A percentile compares a stretch with the other conserved stretches of the same genome.
These are phyloP conservation scores for Ambrosiella xylebori DNA, from an alignment of 2,329 filamentous ascomycete genomes.

Conservation along the genomic window DNA sequence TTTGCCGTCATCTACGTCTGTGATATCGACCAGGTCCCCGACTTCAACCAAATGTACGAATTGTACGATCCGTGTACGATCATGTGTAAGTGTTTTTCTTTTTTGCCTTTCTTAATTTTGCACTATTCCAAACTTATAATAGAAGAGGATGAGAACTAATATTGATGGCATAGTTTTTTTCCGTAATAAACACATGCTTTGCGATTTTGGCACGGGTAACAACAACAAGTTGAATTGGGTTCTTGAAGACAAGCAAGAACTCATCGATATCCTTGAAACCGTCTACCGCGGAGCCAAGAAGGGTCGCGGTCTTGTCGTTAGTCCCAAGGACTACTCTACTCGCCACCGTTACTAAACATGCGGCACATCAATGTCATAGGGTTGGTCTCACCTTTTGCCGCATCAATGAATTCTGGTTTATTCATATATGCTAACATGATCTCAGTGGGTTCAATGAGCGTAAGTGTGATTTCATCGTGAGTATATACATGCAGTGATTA, in stretches of 20 bases:
- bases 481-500: too few relatives aligned
- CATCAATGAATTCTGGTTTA: neutral
- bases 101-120: too few relatives aligned
- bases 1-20: constrained; percentile 87
- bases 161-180: constrained; percentile 44
- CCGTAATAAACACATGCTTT: constrained; percentile 98
- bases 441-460: neutral
- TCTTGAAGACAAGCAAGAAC: constrained; percentile 85
- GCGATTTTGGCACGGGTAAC: constrained; percentile 92
- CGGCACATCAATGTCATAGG: constrained; percentile 11
- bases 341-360: constrained; percentile 21
- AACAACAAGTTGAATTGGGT: constrained; percentile 99
- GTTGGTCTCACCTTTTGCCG: constrained; percentile 17
- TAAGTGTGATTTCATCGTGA: neutral
- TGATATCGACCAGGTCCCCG: constrained; percentile 77
- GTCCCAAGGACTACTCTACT: constrained; percentile 49
- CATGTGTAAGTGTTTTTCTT: constrained; percentile 49
- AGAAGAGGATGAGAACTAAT: neutral
- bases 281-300: constrained; percentile 98
- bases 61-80: constrained; percentile 83
- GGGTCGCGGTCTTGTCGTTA: constrained; percentile 87
- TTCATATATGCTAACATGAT: neutral
- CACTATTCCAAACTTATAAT: too few relatives aligned
- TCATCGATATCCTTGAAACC: constrained; percentile 96
- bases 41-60: constrained; percentile 94